Conservation (phyloP, 2,329 filamentous ascomycete species). For the Trichoderma afroharzianum region DNA sequence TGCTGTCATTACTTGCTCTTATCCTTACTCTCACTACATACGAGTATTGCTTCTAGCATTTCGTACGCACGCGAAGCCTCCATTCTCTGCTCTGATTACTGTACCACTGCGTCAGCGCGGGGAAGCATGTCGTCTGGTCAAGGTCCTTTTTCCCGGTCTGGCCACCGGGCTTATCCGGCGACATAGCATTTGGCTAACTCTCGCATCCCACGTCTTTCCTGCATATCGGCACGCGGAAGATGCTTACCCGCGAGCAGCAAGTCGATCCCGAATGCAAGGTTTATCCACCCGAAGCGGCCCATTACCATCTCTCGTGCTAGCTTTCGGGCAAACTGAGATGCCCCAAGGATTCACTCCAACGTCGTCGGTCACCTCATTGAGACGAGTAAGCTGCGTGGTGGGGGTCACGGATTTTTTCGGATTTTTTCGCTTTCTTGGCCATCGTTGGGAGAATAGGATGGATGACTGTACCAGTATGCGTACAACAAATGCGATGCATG, state of each 20-base stretch:
- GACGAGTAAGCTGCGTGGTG: neutral
- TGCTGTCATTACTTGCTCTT: neutral
- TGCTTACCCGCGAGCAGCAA: constrained; percentile 6
- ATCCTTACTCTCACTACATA: neutral
- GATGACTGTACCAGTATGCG: neutral
- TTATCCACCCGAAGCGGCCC: neutral
- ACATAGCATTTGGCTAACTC: neutral
- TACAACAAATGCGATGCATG: neutral
- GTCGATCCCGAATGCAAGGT: neutral
- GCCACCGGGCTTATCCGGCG: neutral
- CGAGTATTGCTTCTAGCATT: too few species aligned
- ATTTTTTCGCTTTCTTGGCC: neutral
- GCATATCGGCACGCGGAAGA: constrained; percentile 5
- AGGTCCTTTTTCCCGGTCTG: neutral
- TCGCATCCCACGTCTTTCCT: constrained; percentile 11
- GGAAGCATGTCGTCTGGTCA: constrained; percentile 14
- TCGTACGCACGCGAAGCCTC: neutral
- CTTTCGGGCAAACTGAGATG: neutral
- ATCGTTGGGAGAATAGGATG: neutral
- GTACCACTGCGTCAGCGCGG: constrained; percentile 9
- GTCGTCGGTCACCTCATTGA: neutral
- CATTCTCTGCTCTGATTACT: neutral
- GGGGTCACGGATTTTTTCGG: neutral
- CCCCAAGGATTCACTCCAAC: neutral
- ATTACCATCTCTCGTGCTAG: neutral